A percentile compares a stretch with the other conserved stretches of the same genome.
These are phyloP conservation scores for Rhododendron molle DNA, from an alignment of 148 eudicot species.

Conservation along the genomic window DNA sequence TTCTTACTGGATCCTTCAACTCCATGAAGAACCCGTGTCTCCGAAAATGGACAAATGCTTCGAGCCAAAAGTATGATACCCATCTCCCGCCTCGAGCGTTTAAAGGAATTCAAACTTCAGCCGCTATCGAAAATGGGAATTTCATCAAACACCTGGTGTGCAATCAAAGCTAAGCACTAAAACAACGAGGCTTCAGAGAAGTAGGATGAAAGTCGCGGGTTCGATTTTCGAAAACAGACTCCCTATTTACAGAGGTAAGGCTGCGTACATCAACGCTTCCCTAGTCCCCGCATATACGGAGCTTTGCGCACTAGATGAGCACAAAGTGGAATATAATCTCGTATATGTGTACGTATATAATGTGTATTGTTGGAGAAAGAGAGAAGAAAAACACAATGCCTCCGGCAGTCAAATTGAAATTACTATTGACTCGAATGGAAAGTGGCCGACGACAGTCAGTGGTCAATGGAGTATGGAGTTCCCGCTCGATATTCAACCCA, in stretches of 20 bases:
- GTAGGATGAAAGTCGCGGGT: background rate
- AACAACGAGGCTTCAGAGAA: background rate
- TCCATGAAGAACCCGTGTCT: background rate
- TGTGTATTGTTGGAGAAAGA: background rate
- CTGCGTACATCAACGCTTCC: too few relatives aligned
- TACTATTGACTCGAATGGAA: background rate
- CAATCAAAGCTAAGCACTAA: background rate
- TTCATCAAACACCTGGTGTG: constrained; percentile 7
- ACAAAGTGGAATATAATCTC: background rate
- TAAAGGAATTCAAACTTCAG: background rate
- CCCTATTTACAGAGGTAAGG: too few relatives aligned
- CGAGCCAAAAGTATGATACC: constrained; percentile 2
- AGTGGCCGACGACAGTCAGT: background rate
- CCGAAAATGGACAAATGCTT: background rate
- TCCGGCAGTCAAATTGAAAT: background rate
- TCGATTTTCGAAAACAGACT: too few relatives aligned
- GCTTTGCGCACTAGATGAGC: too few relatives aligned
- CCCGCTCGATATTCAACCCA: background rate
- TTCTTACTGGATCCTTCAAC: background rate
- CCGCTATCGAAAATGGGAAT: background rate
- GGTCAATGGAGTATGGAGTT: background rate
- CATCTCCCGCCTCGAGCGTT: background rate
- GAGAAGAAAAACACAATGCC: background rate
- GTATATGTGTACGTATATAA: background rate
- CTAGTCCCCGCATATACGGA: too few relatives aligned